Percentiles rank a stretch among this genome's conserved stretches.
Conservation (phyloP, 2,329 filamentous ascomycete genomes). For the Mollisiaceae sp. region DNA sequence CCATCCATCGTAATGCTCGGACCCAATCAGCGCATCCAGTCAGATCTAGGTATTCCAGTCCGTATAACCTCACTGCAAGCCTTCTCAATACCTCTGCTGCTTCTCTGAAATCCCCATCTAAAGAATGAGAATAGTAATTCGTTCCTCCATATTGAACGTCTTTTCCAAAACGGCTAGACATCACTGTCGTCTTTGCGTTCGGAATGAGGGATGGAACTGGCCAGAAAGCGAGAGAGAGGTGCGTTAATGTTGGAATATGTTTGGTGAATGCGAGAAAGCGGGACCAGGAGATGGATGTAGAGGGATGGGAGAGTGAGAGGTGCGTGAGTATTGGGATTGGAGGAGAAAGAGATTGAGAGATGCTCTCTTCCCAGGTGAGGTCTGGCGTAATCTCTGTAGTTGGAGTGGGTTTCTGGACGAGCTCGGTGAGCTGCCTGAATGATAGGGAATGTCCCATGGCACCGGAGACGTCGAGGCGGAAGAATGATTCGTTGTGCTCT, state of each 20-base stretch:
- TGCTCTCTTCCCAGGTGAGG: conserved; percentile 38
- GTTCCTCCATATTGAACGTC: conserved; percentile 59
- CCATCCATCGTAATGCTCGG: conserved; percentile 33
- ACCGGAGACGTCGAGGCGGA: conserved; percentile 58
- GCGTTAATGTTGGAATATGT: conserved; percentile 60
- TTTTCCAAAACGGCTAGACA: conserved; percentile 46
- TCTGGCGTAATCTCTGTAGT: conserved; percentile 19
- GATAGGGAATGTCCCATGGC: conserved; percentile 56
- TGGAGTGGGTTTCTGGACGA: conserved; percentile 45
- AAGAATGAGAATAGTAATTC: conserved; percentile 60
- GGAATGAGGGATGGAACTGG: conserved; percentile 63
- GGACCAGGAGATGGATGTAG: conserved; percentile 57
- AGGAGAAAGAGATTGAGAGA: conserved; percentile 30
- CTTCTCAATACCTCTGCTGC: conserved; percentile 60
- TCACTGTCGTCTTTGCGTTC: conserved; percentile 53
- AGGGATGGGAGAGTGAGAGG: conserved; percentile 57
- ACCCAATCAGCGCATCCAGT: conserved; percentile 64
- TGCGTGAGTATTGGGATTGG: conserved; percentile 62
- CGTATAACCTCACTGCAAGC: conserved; percentile 56
- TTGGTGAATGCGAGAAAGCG: conserved; percentile 60
- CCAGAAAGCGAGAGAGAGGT: conserved; percentile 67
- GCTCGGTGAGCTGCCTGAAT: conserved; percentile 56
- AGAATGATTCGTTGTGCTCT: conserved; percentile 52
- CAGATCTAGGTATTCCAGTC: conserved; percentile 65
- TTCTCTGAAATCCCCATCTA: conserved; percentile 65